Evolutionary conservation across 164 flowering plant genomes (phyloP).

Genomic region (Chimonanthus praecox): DNA sequence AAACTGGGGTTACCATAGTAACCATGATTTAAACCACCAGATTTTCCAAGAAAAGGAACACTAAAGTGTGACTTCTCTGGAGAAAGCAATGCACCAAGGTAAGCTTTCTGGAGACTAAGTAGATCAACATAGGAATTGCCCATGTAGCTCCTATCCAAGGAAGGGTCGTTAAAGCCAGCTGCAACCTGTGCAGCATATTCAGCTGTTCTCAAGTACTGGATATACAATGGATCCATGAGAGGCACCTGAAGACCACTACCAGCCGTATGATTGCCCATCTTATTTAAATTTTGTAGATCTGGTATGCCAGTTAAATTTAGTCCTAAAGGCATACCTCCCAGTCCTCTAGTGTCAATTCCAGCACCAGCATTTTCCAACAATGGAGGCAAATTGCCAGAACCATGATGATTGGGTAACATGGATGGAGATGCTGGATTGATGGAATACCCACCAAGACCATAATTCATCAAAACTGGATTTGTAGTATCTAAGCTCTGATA

Average conservation of each 20-base stretch:
- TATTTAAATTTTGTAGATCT: conserved; percentile 43
- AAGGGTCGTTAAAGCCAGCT: conserved; percentile 40
- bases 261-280: conserved; percentile 44
- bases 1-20: conserved; percentile 53
- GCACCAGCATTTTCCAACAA: conserved; percentile 47
- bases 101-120: conserved; percentile 70
- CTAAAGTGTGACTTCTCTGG: conserved; percentile 68
- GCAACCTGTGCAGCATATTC: conserved; percentile 64
- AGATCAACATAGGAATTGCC: conserved; percentile 52
- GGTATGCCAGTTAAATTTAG: conserved; percentile 49
- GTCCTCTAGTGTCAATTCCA: conserved; percentile 48
- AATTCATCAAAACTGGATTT: conserved; percentile 37
- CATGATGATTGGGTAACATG: conserved; percentile 51
- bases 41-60: conserved; percentile 46
- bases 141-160: conserved; percentile 46
- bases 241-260: conserved; percentile 41
- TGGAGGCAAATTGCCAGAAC: conserved; percentile 50
- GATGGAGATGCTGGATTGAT: conserved; percentile 54
- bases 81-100: conserved; percentile 51
- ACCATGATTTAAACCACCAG: conserved; percentile 44
- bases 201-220: conserved; percentile 59
- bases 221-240: conserved; percentile 55
- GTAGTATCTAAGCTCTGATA: conserved; percentile 40
- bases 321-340: conserved; percentile 44
- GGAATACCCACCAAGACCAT: conserved; percentile 46